Conservation (phyloP, 2,329 filamentous ascomycete species). For the Neonectria sp. region DNA sequence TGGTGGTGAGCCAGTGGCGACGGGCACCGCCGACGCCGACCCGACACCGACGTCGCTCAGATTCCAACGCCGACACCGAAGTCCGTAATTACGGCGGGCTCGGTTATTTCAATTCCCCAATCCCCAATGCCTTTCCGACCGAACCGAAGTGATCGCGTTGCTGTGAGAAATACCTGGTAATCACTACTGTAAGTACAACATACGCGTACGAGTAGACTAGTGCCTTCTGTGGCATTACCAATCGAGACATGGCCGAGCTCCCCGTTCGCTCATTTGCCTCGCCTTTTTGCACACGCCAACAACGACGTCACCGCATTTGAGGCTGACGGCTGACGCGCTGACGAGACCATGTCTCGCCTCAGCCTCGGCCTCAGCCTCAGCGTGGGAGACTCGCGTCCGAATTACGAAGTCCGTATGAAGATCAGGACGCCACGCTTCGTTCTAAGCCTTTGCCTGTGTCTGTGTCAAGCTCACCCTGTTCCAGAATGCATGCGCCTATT, state of each 20-base stretch:
- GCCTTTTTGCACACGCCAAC: conserved; percentile 4
- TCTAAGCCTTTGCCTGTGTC: background rate
- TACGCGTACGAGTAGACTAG: background rate
- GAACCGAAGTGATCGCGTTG: background rate
- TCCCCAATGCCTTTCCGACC: conserved; percentile 10
- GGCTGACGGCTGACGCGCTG: conserved; percentile 30
- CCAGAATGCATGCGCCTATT: background rate
- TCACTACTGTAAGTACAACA: background rate
- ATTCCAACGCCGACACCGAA: conserved; percentile 35
- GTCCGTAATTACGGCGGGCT: conserved; percentile 46
- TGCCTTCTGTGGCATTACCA: background rate
- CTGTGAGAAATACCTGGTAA: background rate
- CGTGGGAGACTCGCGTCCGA: conserved; percentile 13
- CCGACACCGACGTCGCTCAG: background rate
- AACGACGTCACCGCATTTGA: conserved; percentile 33
- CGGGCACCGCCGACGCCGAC: conserved; percentile 37
- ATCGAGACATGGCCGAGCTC: background rate
- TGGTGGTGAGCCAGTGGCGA: conserved; percentile 1
- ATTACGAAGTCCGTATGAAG: background rate
- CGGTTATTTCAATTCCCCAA: conserved; percentile 34
- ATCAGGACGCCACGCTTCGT: background rate
- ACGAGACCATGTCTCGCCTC: conserved; percentile 34
- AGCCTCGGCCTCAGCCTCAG: conserved; percentile 33
- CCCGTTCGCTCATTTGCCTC: background rate
- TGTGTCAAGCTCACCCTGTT: background rate